These are phyloP conservation scores for Cercospora canescens DNA, from an alignment of 2,329 filamentous ascomycete species.

Conservation along the genomic window DNA sequence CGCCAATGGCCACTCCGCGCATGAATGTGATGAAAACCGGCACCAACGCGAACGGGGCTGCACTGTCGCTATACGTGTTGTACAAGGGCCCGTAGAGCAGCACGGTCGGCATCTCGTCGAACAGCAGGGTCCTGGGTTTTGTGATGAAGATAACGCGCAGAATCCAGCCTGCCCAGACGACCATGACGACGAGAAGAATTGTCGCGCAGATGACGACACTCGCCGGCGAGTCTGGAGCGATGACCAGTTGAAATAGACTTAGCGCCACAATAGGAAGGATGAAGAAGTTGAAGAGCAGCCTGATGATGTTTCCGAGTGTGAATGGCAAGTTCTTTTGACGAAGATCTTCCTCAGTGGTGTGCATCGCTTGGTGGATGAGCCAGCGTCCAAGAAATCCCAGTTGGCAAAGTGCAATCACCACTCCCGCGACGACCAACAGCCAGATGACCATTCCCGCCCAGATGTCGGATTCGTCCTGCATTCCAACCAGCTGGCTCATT, in stretches of 20 bases:
- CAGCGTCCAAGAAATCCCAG: conserved; percentile 75
- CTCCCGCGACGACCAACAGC: conserved; percentile 74
- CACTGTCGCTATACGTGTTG: conserved; percentile 95
- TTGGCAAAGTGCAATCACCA: conserved; percentile 70
- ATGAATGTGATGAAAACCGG: conserved; percentile 82
- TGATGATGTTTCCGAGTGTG: conserved; percentile 58
- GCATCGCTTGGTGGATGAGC: conserved; percentile 69
- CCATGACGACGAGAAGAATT: conserved; percentile 69
- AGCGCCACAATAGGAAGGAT: conserved; percentile 82
- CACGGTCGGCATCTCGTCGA: conserved; percentile 88
- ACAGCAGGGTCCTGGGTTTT: conserved; percentile 80
- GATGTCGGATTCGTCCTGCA: conserved; percentile 73
- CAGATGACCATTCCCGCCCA: conserved; percentile 96
- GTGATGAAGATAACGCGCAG: conserved; percentile 78
- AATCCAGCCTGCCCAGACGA: conserved; percentile 76
- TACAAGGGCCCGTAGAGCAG: conserved; percentile 90
- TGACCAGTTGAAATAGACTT: conserved; percentile 88
- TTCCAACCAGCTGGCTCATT: conserved; percentile 79
- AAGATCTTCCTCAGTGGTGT: conserved; percentile 80
- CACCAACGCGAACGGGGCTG: conserved; percentile 84
- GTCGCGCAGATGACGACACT: conserved; percentile 74
- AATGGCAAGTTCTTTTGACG: conserved; percentile 92
- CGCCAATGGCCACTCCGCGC: conserved; percentile 86
- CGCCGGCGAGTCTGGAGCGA: conserved; percentile 65
- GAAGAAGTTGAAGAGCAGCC: conserved; percentile 90